Percentiles rank a stretch among this genome's conserved stretches.
These are phyloP conservation scores for Hypoxylon fuscum DNA, from an alignment of 495 filamentous ascomycete genomes.

Conservation along the genomic window DNA sequence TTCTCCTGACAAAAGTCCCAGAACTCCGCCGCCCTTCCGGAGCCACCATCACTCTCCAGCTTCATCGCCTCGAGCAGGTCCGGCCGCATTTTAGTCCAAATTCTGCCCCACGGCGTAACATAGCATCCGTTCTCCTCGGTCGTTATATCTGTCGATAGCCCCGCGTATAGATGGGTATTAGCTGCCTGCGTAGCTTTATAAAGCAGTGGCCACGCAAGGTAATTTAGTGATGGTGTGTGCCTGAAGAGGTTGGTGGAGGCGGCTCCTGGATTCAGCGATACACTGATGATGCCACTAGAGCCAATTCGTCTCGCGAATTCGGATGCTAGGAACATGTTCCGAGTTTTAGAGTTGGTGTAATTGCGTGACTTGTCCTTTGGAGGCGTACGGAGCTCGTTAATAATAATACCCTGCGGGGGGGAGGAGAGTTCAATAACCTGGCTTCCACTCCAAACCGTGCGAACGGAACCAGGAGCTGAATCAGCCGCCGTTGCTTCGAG, in stretches of 20 bases:
- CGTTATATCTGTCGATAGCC: constrained; percentile 49
- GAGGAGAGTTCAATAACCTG: constrained; percentile 35
- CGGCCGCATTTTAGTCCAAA: constrained; percentile 17
- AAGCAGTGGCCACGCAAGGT: constrained; percentile 42
- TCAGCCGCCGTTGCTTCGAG: constrained; percentile 24
- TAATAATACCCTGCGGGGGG: constrained; percentile 45
- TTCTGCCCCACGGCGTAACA: constrained; percentile 55
- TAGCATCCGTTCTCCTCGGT: constrained; percentile 48
- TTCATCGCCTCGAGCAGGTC: constrained; percentile 31
- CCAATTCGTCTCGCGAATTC: constrained; percentile 46
- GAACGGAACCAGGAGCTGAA: constrained; percentile 17
- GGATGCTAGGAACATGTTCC: constrained; percentile 47
- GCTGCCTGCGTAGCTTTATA: constrained; percentile 45
- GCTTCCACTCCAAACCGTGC: constrained; percentile 52
- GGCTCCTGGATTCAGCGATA: constrained; percentile 54
- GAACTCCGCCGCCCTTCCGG: constrained; percentile 25
- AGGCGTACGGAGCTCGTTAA: constrained; percentile 39
- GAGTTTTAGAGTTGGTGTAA: constrained; percentile 54
- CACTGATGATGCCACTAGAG: constrained; percentile 45
- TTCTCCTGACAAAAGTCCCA: constrained; percentile 27
- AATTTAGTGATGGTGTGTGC: constrained; percentile 27
- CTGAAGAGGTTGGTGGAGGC: constrained; percentile 45
- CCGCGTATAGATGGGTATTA: constrained; percentile 56
- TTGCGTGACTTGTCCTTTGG: constrained; percentile 34
- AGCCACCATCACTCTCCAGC: constrained; percentile 19